A percentile compares a stretch with the other conserved stretches of the same genome.
phyloP scores from a whole-genome alignment of 2,329 filamentous ascomycete genomes.

The Cytospora mali region DNA sequence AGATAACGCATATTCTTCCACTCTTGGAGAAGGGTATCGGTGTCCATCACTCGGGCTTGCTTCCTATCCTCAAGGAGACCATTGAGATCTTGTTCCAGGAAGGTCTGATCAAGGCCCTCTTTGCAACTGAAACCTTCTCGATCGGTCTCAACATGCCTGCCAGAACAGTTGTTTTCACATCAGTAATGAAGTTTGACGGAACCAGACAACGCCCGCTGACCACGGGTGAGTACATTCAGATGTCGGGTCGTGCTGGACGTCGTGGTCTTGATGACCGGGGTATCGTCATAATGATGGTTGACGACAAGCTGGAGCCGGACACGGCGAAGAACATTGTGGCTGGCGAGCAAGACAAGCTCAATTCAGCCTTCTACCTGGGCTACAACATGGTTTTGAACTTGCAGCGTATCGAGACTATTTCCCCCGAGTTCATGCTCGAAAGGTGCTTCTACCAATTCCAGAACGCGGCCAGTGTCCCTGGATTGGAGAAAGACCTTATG shows the following conservation, averaged over 20 bases:
- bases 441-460: conserved; percentile 98
- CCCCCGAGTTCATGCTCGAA: conserved; percentile 98
- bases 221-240: conserved; percentile 95
- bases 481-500: conserved; percentile 80
- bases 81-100: conserved; percentile 99
- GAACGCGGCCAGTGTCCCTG: conserved; percentile 84
- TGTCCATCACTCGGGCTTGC: conserved; percentile 92
- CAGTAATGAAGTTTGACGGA: conserved; percentile 93
- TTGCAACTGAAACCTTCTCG: conserved; percentile 97
- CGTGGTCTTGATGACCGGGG: conserved; percentile 96
- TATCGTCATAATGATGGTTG: conserved; percentile 99
- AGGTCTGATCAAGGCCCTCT: conserved; percentile 94
- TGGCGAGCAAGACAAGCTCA: conserved; percentile 94
- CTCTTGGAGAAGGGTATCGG: conserved; percentile 90
- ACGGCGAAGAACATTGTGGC: conserved; percentile 95
- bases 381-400: conserved; percentile 99
- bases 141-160: conserved; percentile 99
- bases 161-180: conserved; percentile 98
- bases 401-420: conserved; percentile 97
- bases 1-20: conserved; percentile 88
- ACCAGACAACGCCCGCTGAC: conserved; percentile 79
- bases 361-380: conserved; percentile 95
- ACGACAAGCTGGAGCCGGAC: conserved; percentile 92
- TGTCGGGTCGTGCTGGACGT: conserved; percentile 96
- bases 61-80: conserved; percentile 96